A percentile compares a stretch with the other conserved stretches of the same genome.
Conservation (phyloP, 129 eudicot genomes). For the Flaveria bidentis region DNA sequence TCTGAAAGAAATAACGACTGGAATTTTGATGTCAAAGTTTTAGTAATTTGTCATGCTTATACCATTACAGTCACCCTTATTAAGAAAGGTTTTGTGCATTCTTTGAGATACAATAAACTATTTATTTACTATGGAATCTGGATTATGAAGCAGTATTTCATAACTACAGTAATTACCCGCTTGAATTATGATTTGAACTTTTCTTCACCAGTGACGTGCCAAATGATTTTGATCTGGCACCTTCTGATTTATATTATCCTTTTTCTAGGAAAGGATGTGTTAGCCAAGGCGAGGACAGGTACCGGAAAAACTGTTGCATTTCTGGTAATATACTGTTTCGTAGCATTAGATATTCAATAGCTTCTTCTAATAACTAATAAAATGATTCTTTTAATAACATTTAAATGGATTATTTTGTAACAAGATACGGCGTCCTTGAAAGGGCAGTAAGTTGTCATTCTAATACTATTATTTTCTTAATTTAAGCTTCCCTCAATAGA, state of each 20-base stretch:
- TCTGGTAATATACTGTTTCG: conserved; percentile 57
- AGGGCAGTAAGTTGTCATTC: neutral
- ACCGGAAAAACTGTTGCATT: conserved; percentile 99
- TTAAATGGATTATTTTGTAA: neutral
- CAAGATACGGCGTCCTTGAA: conserved; percentile 1
- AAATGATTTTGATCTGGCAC: neutral
- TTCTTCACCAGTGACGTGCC: neutral
- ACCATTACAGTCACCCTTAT: neutral
- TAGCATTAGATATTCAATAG: conserved; percentile 1
- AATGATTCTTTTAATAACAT: too few species aligned
- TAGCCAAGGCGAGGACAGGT: conserved; percentile 98
- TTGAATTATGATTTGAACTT: conserved; percentile 1
- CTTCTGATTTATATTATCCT: conserved; percentile 10
- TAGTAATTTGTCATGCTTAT: neutral
- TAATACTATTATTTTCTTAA: conserved; percentile 4
- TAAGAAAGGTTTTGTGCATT: neutral
- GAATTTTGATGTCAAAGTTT: neutral
- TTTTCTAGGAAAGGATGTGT: conserved; percentile 83
- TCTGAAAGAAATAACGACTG: neutral
- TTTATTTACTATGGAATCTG: neutral
- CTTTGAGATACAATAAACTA: conserved; percentile 3
- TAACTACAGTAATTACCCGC: neutral
- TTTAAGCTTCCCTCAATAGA: conserved; percentile 97
- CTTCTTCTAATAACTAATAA: neutral
- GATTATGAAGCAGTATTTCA: neutral